Evolutionary conservation across 805 yeast genomes (phyloP).

Genomic region (Saccharomycopsis vini): DNA sequence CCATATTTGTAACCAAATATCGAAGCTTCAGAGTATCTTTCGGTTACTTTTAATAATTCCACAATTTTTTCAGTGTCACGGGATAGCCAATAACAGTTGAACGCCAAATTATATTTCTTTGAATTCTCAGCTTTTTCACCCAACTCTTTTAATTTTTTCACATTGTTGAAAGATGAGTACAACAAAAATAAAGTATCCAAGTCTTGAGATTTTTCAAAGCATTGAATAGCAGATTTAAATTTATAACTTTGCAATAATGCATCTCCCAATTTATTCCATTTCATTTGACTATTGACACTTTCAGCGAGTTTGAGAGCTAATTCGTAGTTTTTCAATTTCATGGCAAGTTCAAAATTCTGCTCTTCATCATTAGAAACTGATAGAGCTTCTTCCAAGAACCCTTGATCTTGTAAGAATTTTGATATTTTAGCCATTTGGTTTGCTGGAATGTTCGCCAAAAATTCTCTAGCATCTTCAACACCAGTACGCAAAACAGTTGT

Average conservation of each 20-base stretch:
- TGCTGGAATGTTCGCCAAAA: conserved; percentile 44
- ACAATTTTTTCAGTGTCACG: conserved; percentile 62
- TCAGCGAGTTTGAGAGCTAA: conserved; percentile 64
- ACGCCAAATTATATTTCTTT: conserved; percentile 85
- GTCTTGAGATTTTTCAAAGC: conserved; percentile 74
- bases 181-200: conserved; percentile 72
- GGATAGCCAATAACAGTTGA: conserved; percentile 82
- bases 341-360: conserved; percentile 84
- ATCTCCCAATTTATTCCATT: conserved; percentile 92
- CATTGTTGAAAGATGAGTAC: conserved; percentile 73
- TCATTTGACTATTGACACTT: conserved; percentile 47
- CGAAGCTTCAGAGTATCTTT: conserved; percentile 77
- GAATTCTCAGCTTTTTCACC: conserved; percentile 58
- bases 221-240: conserved; percentile 66
- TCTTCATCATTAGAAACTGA: conserved; percentile 79
- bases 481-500: conserved; percentile 94
- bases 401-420: conserved; percentile 90
- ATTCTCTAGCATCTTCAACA: conserved; percentile 66
- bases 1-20: conserved; percentile 69
- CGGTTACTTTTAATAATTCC: conserved; percentile 56
- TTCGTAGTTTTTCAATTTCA: conserved; percentile 60
- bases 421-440: conserved; percentile 71
- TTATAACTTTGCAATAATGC: conserved; percentile 72
- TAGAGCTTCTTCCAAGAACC: conserved; percentile 73
- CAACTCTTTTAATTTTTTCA: conserved; percentile 46